Conservation (phyloP, 202 grass and related monocot species). For the Panicum virgatum region DNA sequence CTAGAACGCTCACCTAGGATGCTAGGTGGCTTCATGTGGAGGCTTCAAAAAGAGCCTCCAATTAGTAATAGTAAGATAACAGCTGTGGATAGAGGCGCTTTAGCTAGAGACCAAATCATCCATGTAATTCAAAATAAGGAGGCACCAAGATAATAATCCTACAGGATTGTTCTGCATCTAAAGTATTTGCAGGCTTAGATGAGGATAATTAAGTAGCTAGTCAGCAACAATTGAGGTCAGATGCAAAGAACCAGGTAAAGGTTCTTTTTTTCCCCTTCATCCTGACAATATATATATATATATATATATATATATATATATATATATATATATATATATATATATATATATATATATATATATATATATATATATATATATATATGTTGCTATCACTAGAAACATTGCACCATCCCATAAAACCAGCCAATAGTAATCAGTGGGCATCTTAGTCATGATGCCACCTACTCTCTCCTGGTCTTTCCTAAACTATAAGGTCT, state of each 20-base stretch:
- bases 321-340: no score
- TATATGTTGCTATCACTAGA: slow-evolving; percentile 43
- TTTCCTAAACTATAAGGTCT: slow-evolving; percentile 30
- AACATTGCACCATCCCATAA: slow-evolving; percentile 45
- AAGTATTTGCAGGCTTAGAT: background rate
- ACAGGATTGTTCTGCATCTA: background rate
- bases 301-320: no score
- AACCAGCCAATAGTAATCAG: slow-evolving; percentile 50
- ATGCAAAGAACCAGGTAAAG: slow-evolving; percentile 44
- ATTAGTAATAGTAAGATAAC: no score
- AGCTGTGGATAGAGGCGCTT: background rate
- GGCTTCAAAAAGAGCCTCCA: no score
- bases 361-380: no score
- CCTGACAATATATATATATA: no score
- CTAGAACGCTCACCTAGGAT: no score
- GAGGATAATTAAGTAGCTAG: no score
- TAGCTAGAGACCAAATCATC: background rate
- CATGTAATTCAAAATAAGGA: no score
- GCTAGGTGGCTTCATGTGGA: no score
- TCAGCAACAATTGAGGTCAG: slow-evolving; percentile 40
- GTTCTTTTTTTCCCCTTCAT: slow-evolving; percentile 21
- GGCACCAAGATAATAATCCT: background rate
- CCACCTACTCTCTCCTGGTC: slow-evolving; percentile 35
- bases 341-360: no score
- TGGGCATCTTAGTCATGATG: slow-evolving; percentile 53